phyloP scores from a whole-genome alignment of 345 rosid species.

The Combretum micranthum region DNA sequence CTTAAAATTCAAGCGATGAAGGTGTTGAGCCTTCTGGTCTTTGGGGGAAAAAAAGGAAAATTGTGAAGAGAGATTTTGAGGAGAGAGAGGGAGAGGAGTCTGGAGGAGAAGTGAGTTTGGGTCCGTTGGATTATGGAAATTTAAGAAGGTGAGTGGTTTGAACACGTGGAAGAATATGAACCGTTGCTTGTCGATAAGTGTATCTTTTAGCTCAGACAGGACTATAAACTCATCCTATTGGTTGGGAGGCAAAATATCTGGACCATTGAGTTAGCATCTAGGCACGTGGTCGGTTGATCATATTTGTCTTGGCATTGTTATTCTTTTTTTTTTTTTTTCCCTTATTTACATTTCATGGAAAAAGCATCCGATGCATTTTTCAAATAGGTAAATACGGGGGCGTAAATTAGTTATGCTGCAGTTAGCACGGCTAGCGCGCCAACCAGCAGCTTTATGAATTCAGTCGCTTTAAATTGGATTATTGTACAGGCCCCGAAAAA shows the following conservation, averaged over 20 bases:
- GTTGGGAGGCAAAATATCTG: neutral
- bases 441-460: too few species aligned
- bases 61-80: neutral
- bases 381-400: too few species aligned
- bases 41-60: neutral
- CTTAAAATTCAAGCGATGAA: neutral
- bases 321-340: neutral
- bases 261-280: constrained; percentile 13
- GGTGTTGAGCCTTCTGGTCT: neutral
- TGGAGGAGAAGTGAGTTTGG: constrained; percentile 2
- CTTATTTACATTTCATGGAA: neutral
- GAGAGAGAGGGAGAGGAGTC: neutral
- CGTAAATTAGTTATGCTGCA: too few species aligned
- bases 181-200: constrained; percentile 33
- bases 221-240: constrained; percentile 13
- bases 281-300: constrained; percentile 15
- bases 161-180: constrained; percentile 17
- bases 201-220: neutral
- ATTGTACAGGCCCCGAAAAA: too few species aligned
- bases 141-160: neutral
- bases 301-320: neutral
- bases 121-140: constrained; percentile 13
- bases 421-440: too few species aligned
- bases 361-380: too few species aligned
- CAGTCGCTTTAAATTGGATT: too few species aligned